Evolutionary conservation across 331 rosid genomes (phyloP).

Genomic region (Erythrophleum ivorense): DNA sequence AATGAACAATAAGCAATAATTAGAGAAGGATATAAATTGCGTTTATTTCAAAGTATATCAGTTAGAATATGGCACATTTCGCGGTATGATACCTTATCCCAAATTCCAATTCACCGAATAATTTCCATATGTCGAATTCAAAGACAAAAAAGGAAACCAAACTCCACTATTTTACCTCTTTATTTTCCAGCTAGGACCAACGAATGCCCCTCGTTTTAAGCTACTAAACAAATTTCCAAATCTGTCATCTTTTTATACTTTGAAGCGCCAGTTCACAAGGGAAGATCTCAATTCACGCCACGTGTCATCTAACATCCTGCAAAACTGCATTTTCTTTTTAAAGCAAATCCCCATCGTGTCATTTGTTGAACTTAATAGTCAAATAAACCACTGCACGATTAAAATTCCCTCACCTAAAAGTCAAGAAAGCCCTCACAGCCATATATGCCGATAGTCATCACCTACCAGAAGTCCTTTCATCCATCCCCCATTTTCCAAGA

Average conservation of each 20-base stretch:
- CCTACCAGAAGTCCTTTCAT: background rate
- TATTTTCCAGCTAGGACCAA: too few relatives aligned
- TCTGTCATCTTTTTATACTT: background rate
- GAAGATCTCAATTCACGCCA: background rate
- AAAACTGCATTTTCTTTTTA: background rate
- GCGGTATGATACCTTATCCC: background rate
- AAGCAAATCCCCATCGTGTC: slow-evolving; percentile 1
- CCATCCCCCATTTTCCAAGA: background rate
- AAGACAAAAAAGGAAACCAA: too few relatives aligned
- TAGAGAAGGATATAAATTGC: background rate
- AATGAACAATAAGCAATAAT: background rate
- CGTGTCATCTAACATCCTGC: background rate
- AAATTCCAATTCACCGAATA: too few relatives aligned
- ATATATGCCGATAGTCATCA: background rate
- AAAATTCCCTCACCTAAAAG: background rate
- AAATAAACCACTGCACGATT: background rate
- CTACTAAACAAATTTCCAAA: background rate
- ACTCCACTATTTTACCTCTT: too few relatives aligned
- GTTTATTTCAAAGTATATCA: too few relatives aligned
- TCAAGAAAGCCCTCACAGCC: background rate
- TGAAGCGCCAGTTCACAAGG: background rate
- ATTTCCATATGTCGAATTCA: too few relatives aligned
- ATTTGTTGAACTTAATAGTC: slow-evolving; percentile 5
- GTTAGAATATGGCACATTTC: background rate
- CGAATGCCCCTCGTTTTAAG: background rate